A percentile compares a stretch with the other conserved stretches of the same genome.
phyloP scores from a whole-genome alignment of 75 land plant genomes.

The Adiantum capillusveneris region DNA sequence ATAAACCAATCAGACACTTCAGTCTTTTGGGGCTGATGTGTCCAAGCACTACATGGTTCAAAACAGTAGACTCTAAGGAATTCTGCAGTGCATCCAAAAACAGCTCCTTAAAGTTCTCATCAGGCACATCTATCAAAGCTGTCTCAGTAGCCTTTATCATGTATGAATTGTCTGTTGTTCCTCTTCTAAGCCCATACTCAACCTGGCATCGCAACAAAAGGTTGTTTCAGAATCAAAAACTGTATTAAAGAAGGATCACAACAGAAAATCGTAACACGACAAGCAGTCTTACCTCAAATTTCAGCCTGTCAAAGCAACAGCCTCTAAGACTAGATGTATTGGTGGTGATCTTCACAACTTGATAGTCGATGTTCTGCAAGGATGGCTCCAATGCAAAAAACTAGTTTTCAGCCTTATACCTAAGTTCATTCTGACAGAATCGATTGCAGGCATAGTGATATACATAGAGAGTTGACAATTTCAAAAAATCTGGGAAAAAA shows the following conservation, averaged over 20 bases:
- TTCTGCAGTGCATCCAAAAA: constrained; percentile 18
- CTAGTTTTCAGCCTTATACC: no score
- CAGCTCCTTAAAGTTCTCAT: constrained; percentile 29
- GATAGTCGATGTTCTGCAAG: constrained; percentile 21
- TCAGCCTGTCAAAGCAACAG: constrained; percentile 36
- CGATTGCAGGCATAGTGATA: no score
- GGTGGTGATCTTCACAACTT: constrained; percentile 26
- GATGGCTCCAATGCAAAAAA: background rate
- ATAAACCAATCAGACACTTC: constrained; percentile 24
- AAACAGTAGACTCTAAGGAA: constrained; percentile 10
- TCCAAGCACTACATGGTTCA: constrained; percentile 30
- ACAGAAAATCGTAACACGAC: background rate
- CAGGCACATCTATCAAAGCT: constrained; percentile 42
- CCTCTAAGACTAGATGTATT: constrained; percentile 28
- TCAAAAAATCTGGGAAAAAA: no score
- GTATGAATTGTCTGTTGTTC: constrained; percentile 46
- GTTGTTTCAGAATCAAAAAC: constrained; percentile 2
- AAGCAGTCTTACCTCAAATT: constrained; percentile 32
- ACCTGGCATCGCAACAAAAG: constrained; percentile 20
- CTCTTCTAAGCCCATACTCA: constrained; percentile 43
- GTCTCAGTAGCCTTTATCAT: constrained; percentile 25
- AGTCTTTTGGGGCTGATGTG: constrained; percentile 42
- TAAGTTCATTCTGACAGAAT: no score
- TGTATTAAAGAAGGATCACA: background rate
- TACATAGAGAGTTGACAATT: no score